Conservation (phyloP, 106 monocot genomes). For the Dendrobium huoshanense region DNA sequence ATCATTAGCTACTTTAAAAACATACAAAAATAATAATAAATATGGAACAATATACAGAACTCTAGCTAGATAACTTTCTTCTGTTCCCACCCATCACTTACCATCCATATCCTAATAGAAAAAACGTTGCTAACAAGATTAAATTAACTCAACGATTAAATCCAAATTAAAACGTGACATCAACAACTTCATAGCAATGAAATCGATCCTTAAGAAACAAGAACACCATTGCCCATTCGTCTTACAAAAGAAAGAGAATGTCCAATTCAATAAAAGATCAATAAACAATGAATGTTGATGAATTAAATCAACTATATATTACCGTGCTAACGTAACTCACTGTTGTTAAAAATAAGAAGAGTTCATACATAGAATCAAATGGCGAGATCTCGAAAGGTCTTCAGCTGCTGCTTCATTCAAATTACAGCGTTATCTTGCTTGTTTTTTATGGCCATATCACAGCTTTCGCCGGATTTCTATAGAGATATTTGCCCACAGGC, state of each 20-base stretch:
- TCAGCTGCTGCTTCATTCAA: neutral
- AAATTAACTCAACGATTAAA: neutral
- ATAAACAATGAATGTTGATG: neutral
- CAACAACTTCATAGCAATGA: too few relatives aligned
- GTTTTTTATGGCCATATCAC: neutral
- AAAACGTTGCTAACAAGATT: neutral
- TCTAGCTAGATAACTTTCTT: too few relatives aligned
- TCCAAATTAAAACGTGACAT: too few relatives aligned
- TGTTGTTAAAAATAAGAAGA: neutral
- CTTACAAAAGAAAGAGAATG: neutral
- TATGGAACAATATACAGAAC: too few relatives aligned
- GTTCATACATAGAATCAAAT: neutral
- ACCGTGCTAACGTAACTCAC: neutral
- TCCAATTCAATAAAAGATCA: neutral
- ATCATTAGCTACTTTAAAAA: too few relatives aligned
- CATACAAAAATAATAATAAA: too few relatives aligned
- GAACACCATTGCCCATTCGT: neutral
- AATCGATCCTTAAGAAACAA: neutral
- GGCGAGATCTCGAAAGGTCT: neutral
- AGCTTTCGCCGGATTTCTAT: slow-evolving; percentile 24
- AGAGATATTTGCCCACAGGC: slow-evolving; percentile 24
- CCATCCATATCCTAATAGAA: neutral
- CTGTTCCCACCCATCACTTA: neutral
- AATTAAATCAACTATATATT: neutral
- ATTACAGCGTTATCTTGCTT: neutral